Evolutionary conservation across 106 monocot genomes (phyloP).

Genomic region (Triglochin maritima): DNA sequence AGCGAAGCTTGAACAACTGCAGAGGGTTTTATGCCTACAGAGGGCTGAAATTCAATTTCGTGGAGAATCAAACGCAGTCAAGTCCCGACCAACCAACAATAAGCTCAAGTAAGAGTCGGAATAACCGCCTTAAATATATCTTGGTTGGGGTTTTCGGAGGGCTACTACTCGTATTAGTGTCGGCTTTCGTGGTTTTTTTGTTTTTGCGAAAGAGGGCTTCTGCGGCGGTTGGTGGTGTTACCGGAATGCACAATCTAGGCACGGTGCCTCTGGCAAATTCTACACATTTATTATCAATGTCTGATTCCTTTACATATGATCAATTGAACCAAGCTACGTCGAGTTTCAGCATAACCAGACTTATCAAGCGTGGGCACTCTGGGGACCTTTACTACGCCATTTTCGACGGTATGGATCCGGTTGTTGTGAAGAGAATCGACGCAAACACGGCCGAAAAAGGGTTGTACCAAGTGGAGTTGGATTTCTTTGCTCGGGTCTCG

Average conservation of each 20-base stretch:
- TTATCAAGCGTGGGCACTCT: conserved; percentile 65
- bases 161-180: conserved; percentile 13
- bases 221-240: background rate
- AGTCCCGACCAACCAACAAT: conserved; percentile 5
- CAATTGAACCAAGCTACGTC: conserved; percentile 35
- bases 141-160: conserved; percentile 46
- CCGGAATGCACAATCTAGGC: background rate
- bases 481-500: conserved; percentile 41
- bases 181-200: conserved; percentile 18
- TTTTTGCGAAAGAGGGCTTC: conserved; percentile 21
- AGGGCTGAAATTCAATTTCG: conserved; percentile 26
- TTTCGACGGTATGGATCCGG: conserved; percentile 26
- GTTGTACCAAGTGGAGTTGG: conserved; percentile 48
- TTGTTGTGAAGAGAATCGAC: conserved; percentile 64
- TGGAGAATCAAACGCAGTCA: conserved; percentile 2
- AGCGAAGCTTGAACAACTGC: conserved; percentile 36
- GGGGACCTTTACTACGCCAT: conserved; percentile 53
- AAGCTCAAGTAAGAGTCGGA: conserved; percentile 12
- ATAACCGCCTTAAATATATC: conserved; percentile 36
- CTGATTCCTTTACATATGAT: conserved; percentile 44
- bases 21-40: conserved; percentile 32
- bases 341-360: conserved; percentile 37
- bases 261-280: background rate
- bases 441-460: conserved; percentile 20
- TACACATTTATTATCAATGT: background rate